phyloP scores from a whole-genome alignment of 192 early-diverging fungal species.

The Coemansia sp. region DNA sequence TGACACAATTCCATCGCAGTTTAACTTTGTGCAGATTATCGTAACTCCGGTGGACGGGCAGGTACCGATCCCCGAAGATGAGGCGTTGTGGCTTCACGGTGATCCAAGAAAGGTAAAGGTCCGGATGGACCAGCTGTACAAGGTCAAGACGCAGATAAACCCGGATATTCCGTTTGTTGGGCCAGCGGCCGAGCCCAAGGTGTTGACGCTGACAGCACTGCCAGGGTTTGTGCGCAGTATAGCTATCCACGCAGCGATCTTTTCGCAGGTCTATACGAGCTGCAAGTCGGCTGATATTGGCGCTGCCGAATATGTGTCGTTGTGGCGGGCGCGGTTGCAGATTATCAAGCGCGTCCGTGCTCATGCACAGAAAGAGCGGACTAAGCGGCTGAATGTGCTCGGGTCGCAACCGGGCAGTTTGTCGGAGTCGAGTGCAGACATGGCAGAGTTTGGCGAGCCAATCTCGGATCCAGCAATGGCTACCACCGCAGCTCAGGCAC shows the following conservation, averaged over 20 bases:
- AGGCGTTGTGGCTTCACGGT: slow-evolving; percentile 35
- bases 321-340: slow-evolving; percentile 84
- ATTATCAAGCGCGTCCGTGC: slow-evolving; percentile 80
- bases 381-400: slow-evolving; percentile 5
- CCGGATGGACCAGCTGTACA: slow-evolving; percentile 52
- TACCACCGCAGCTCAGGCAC: slow-evolving; percentile 37
- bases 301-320: slow-evolving; percentile 73
- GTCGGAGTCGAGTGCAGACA: not conserved
- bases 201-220: slow-evolving; percentile 75
- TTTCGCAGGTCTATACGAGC: slow-evolving; percentile 81
- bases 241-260: slow-evolving; percentile 85
- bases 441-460: slow-evolving; percentile 31
- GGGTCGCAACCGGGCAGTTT: not conserved
- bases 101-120: slow-evolving; percentile 3
- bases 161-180: slow-evolving; percentile 81
- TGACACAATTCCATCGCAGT: slow-evolving; percentile 89
- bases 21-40: slow-evolving; percentile 95
- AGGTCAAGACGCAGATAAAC: slow-evolving; percentile 66
- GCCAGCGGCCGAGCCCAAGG: slow-evolving; percentile 75
- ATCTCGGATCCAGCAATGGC: slow-evolving; percentile 29
- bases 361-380: slow-evolving; percentile 21
- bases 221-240: slow-evolving; percentile 80
- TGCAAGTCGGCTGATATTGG: slow-evolving; percentile 57
- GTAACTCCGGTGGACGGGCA: slow-evolving; percentile 81
- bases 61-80: slow-evolving; percentile 59